Base-by-base conservation (phyloP, 169 alveolate species). In the Sarcocystis neurona region DNA sequence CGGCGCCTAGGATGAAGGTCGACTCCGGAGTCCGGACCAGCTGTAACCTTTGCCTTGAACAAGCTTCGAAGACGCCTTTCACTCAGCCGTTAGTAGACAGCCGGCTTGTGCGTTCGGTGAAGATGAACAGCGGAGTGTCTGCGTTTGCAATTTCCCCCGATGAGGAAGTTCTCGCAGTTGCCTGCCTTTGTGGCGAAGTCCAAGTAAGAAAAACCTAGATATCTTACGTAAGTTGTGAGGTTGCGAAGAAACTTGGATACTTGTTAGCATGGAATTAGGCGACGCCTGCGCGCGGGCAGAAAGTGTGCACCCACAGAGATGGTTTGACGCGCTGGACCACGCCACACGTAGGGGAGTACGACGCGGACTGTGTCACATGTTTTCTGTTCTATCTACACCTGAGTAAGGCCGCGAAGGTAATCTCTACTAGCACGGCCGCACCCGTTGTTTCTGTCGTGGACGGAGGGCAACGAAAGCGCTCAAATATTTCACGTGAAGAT, bases 141-240 rank as follows among this genome's bases (percentile, higher is more conserved):
- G 90, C 82, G 8, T 77, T 85, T 50, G 46, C 80, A 10, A 74
- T 85, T 58, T 85, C 90, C n/a, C 88, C 88, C 2, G 84, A n/a
- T 32, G 58, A 70, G 20, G 75, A 58, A 3, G 48, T 41, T 2
- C 56, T 85, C 53, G 90, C 90, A 23, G 66, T 63, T 27, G 90
- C 90, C n/a, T 46, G 77, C 1, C 84, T 85, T 0, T 47, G 80
- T 12, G 90, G 90, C 4, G 90, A 85, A 12, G 84, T 85, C 10
- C 46, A 50, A 53, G 90, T 85, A 46, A 27, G 90, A 0, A 2
- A 15, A 44, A 30, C n/a, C n/a, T n/a, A n/a, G n/a, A n/a, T n/a
- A n/a, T n/a, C n/a, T n/a, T n/a, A n/a, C n/a, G n/a, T n/a, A n/a
- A n/a, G n/a, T n/a, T n/a, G n/a, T n/a, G n/a, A n/a, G n/a, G n/a